These are phyloP conservation scores for Annona cherimola DNA, from an alignment of 164 flowering plant species.

Conservation along the genomic window DNA sequence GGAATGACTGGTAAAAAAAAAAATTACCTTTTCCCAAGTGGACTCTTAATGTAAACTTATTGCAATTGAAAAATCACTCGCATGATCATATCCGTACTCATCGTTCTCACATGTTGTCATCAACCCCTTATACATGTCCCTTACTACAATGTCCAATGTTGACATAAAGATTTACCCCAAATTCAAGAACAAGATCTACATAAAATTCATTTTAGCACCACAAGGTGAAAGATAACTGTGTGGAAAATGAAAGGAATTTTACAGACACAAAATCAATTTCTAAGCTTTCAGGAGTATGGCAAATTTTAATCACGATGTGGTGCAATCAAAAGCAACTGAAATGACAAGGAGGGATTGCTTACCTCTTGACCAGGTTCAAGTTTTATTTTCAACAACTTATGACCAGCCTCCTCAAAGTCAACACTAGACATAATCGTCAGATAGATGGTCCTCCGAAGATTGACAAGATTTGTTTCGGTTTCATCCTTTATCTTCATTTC, in stretches of 20 bases:
- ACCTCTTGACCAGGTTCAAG: slow-evolving; percentile 99
- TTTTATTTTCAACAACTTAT: slow-evolving; percentile 84
- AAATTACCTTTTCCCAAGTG: too few relatives aligned
- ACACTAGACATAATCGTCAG: slow-evolving; percentile 98
- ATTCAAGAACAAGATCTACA: too few relatives aligned
- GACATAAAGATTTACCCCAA: too few relatives aligned
- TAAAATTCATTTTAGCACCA: too few relatives aligned
- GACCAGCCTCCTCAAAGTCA: slow-evolving; percentile 99
- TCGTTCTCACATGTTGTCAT: too few relatives aligned
- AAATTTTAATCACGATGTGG: neutral
- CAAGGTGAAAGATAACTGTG: too few relatives aligned
- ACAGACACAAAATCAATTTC: neutral
- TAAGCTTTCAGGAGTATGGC: neutral
- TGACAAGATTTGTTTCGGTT: slow-evolving; percentile 91
- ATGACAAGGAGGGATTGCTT: slow-evolving; percentile 10
- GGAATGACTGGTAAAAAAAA: too few relatives aligned
- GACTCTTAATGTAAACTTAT: too few relatives aligned
- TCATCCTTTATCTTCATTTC: slow-evolving; percentile 78
- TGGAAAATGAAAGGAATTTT: neutral
- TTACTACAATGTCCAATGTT: too few relatives aligned
- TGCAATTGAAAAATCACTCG: too few relatives aligned
- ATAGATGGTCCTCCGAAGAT: slow-evolving; percentile 86
- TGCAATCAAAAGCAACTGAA: neutral
- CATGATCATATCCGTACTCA: too few relatives aligned
- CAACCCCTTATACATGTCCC: too few relatives aligned